Evolutionary conservation across 768 basidiomycete species (phyloP).

Genomic region (Kwoniella shandongensis): DNA sequence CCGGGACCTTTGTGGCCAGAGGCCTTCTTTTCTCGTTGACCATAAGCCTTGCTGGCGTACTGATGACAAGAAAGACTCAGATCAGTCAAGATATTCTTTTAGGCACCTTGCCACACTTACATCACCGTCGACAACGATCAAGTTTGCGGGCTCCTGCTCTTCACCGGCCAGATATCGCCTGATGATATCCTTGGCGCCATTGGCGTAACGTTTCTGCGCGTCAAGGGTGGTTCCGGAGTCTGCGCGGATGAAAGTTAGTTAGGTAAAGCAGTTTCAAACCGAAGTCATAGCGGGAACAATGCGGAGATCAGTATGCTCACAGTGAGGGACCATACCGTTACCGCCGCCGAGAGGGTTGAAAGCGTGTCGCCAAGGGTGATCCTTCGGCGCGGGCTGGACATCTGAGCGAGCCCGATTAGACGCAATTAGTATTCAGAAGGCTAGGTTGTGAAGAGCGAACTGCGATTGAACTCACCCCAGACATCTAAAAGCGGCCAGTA

Average conservation of each 20-base stretch:
- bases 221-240: slow-evolving; percentile 88
- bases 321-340: slow-evolving; percentile 73
- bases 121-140: slow-evolving; percentile 73
- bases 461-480: slow-evolving; percentile 27
- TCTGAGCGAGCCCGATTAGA: slow-evolving; percentile 64
- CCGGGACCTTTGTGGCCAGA: slow-evolving; percentile 25
- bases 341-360: slow-evolving; percentile 76
- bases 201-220: slow-evolving; percentile 81
- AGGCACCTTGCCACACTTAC: slow-evolving; percentile 10
- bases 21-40: slow-evolving; percentile 35
- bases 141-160: slow-evolving; percentile 71
- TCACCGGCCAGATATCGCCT: slow-evolving; percentile 54
- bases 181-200: slow-evolving; percentile 52
- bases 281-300: no score
- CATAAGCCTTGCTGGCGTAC: slow-evolving; percentile 51
- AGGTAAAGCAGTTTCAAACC: background rate
- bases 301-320: slow-evolving; percentile 6
- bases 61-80: slow-evolving; percentile 1
- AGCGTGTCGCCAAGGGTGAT: slow-evolving; percentile 81
- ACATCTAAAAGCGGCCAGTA: slow-evolving; percentile 26
- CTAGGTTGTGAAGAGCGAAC: no score
- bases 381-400: slow-evolving; percentile 78
- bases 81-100: background rate
- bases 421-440: no score
- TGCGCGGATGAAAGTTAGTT: slow-evolving; percentile 9